Base-by-base conservation (phyloP, 805 yeast genomes). In the Sugiyamaella floridensis region DNA sequence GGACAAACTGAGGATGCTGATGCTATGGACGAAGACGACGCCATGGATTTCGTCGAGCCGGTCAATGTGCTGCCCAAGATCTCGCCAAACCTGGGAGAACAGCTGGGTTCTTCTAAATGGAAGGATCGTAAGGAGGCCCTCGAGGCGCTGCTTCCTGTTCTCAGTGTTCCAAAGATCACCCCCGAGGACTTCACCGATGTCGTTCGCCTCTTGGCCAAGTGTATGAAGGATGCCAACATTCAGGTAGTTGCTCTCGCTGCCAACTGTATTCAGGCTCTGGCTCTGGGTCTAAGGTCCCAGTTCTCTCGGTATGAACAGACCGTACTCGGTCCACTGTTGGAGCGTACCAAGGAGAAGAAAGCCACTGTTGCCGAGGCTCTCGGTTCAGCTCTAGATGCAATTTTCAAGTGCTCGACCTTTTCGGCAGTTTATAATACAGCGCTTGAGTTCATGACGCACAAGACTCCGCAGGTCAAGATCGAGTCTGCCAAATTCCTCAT, bases 311-410 rank as follows among this genome's bases (percentile, higher is more conserved):
- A 85, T 65, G 76, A 73, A 44, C 54, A 72, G 0, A 60, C 75
- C 1, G 76, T 87, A 1, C 71, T 88, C 22, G 67, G 70, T 2
- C 83, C 93, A 0, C 67, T 86, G 53, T 68, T 93, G 43, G 97
- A 89, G 58, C 77, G 97, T 60, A 79, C 87, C 12, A 90, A 89
- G 63, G 99, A 93, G 66, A 89, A 86, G 72, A 92, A 92, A 63
- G 83, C 79, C 22, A 72, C 83, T 2, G 93, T 89, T 0, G 72
- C 85, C 1, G 89, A 83, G 20, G 85, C 93, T 0, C 71, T 92
- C n/a, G 72, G 75, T 16, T 69, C 66, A 22, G 83, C 92, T 0
- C 71, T 90, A 49, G 86, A 83, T 65, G 78, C 85, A 0, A 74
- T 86, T 2, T 85, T 82, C 58, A 62, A 62, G 34, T 70, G 71